Evolutionary conservation across 257 asterid species (phyloP).

Genomic region (Solanum raphanifolium): DNA sequence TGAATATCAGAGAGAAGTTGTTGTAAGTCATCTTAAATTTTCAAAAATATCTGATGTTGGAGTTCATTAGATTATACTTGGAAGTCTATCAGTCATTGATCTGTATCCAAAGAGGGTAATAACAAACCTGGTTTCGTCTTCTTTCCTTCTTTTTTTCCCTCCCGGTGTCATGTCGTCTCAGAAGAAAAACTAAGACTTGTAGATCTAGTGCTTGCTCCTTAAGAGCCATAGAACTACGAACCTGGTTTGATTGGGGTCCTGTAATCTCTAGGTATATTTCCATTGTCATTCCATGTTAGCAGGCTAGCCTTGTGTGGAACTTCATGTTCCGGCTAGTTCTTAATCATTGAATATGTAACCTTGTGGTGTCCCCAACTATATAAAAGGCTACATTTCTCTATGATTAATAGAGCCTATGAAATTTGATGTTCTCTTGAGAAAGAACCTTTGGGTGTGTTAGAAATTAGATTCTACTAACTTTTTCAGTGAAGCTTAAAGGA

Average conservation of each 20-base stretch:
- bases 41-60: neutral
- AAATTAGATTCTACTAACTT: neutral
- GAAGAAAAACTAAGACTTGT: neutral
- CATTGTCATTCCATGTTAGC: neutral
- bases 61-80: neutral
- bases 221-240: neutral
- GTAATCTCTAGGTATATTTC: neutral
- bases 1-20: conserved; percentile 52
- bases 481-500: neutral
- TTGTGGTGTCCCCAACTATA: neutral
- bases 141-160: neutral
- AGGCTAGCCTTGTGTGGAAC: neutral
- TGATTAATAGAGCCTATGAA: neutral
- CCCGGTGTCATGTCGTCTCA: neutral
- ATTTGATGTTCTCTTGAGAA: neutral
- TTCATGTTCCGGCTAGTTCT: neutral
- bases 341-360: neutral
- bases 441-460: neutral
- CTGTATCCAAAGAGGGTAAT: neutral
- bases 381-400: neutral
- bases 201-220: neutral
- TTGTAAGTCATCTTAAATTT: conserved; percentile 42
- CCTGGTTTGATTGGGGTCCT: neutral
- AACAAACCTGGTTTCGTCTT: neutral
- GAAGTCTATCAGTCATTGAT: neutral